Base-by-base conservation (phyloP, 176 grass and related monocot genomes). In the Panicum miliaceum region DNA sequence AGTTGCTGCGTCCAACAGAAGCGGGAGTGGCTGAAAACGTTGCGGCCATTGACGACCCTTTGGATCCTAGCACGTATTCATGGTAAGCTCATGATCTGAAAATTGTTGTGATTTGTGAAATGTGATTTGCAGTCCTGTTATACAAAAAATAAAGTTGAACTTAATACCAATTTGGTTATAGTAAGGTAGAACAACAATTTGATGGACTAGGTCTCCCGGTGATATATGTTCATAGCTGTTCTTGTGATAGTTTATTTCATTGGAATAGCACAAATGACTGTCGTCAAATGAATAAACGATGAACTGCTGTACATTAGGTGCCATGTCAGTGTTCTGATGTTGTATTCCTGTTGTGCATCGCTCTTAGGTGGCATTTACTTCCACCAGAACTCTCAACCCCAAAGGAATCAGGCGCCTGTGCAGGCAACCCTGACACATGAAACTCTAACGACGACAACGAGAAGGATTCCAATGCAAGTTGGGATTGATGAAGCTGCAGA, bases 401-500 rank as follows among this genome's bases (percentile, higher is more conserved):
- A 32, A 32, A 32, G 29, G 29, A 32, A 32, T 32, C 29, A 32
- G 29, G 29, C 10, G 45, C 12, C 12, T 47, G 9, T 13, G 45
- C 45, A 47, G 45, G 45, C 45, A 15, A 56, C 26, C 37, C 19
- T 35, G 32, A 54, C 72, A 20, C 12, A 53, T 63, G 2, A 5
- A 4, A 22, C 51, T 75, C 63, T 22, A 29, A 63, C 43, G 68
- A 27, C 37, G 26, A 1, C 36, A 38, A 8, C 20, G 56, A 89
- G 47, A 34, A 71, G 2, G 57, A 12, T 62, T 54, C 61, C 1
- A 5, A 6, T 76, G 12, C 15, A 76, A 77, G 26, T 26, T 76
- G 71, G 68, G 52, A 62, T 76, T 81, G 53, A 52, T 70, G 29
- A 60, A 79, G 38, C 40, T 35, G 29, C 73, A 58, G 65, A 71